phyloP scores from a whole-genome alignment of 2,329 filamentous ascomycete genomes.

The Whalleya microplaca region DNA sequence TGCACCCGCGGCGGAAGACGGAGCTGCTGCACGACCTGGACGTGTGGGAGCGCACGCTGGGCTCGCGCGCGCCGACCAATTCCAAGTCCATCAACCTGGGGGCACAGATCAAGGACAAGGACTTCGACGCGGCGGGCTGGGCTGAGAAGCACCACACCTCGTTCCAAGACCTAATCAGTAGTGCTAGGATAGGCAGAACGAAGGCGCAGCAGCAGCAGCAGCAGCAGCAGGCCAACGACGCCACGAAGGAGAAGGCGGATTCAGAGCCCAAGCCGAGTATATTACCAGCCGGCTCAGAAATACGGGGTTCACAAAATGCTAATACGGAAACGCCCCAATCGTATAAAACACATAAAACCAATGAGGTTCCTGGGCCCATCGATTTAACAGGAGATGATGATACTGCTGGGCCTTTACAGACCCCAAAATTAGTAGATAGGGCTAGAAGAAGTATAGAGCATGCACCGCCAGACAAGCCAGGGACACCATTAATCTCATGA shows the following conservation, averaged over 20 bases:
- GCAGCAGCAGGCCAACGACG: neutral
- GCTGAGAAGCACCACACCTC: conserved; percentile 71
- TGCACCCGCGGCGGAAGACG: conserved; percentile 67
- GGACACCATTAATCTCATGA: conserved; percentile 15
- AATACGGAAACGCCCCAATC: neutral
- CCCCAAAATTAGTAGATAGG: neutral
- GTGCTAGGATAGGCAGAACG: conserved; percentile 64
- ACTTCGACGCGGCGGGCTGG: conserved; percentile 83
- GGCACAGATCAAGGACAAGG: conserved; percentile 76
- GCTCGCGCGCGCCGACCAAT: conserved; percentile 55
- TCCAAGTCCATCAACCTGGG: conserved; percentile 43
- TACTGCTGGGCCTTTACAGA: neutral
- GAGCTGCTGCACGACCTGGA: conserved; percentile 81
- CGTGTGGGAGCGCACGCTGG: conserved; percentile 84
- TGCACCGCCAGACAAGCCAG: neutral
- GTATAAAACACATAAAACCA: neutral
- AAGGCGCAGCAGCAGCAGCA: conserved; percentile 40
- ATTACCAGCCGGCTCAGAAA: conserved; percentile 12
- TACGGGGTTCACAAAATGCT: conserved; percentile 5
- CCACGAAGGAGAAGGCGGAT: conserved; percentile 14
- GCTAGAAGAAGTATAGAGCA: conserved; percentile 3
- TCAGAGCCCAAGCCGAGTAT: conserved; percentile 5
- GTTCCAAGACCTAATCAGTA: conserved; percentile 80
- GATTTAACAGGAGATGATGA: conserved; percentile 19
- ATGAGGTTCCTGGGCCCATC: conserved; percentile 8